Conservation (phyloP, 306 rosid genomes). For the Ziziphus jujuba region DNA sequence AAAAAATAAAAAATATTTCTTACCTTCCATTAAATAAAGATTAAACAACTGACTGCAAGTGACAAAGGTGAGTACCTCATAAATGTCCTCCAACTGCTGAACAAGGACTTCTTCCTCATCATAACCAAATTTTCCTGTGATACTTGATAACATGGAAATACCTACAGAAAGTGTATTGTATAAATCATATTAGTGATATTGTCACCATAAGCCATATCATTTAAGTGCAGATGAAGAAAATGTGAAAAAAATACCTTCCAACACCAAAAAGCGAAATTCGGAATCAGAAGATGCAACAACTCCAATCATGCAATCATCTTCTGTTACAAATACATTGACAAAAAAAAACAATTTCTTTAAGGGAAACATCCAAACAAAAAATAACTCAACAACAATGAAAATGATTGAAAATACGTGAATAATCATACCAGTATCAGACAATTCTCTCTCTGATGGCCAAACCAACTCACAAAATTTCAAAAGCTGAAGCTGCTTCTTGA, state of each 20-base stretch:
- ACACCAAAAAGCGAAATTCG: slow-evolving; percentile 52
- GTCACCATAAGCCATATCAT: background rate
- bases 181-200: background rate
- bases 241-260: slow-evolving; percentile 60
- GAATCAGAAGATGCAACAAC: slow-evolving; percentile 46
- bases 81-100: slow-evolving; percentile 48
- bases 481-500: slow-evolving; percentile 55
- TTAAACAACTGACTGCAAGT: no score
- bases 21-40: background rate
- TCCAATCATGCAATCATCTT: slow-evolving; percentile 33
- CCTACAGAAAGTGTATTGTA: slow-evolving; percentile 33
- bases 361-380: no score
- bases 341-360: background rate
- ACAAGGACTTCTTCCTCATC: slow-evolving; percentile 41
- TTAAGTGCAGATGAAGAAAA: background rate
- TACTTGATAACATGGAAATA: slow-evolving; percentile 60
- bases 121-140: slow-evolving; percentile 39
- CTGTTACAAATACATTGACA: slow-evolving; percentile 17
- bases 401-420: slow-evolving; percentile 5
- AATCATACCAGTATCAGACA: slow-evolving; percentile 45
- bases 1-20: slow-evolving; percentile 14
- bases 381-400: no score
- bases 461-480: slow-evolving; percentile 47
- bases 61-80: slow-evolving; percentile 47
- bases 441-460: slow-evolving; percentile 58